A percentile compares a stretch with the other conserved stretches of the same genome.
Evolutionary conservation across 2,329 filamentous ascomycete species (phyloP).

Genomic region (Phaeosphaeriaceae sp.): DNA sequence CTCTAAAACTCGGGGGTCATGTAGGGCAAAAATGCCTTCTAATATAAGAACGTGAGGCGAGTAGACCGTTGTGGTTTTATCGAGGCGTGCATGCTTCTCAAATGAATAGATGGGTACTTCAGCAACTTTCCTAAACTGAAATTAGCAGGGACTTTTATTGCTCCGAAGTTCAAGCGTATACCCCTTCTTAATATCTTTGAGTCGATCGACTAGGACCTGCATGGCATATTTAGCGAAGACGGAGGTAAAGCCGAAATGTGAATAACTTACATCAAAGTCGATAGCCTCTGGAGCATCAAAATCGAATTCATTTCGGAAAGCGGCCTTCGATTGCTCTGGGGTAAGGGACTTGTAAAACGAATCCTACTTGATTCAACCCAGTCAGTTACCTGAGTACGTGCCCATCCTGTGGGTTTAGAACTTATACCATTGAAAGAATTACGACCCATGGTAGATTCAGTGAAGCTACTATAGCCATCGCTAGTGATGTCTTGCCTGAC

Average conservation of each 20-base stretch:
- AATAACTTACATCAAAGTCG: constrained; percentile 73
- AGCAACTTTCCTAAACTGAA: constrained; percentile 70
- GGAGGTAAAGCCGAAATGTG: too few relatives aligned
- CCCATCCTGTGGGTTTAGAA: constrained; percentile 9
- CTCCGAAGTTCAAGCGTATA: constrained; percentile 50
- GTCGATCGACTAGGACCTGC: constrained; percentile 71
- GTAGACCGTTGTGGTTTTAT: constrained; percentile 86
- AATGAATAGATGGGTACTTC: constrained; percentile 97
- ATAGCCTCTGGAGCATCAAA: constrained; percentile 95
- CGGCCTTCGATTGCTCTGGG: constrained; percentile 76
- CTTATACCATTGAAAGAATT: constrained; percentile 87
- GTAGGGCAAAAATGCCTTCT: constrained; percentile 94
- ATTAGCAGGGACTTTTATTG: constrained; percentile 15
- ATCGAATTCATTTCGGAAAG: constrained; percentile 91
- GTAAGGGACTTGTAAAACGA: constrained; percentile 95
- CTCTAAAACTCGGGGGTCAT: constrained; percentile 83
- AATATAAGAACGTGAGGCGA: constrained; percentile 94
- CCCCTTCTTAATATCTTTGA: constrained; percentile 90
- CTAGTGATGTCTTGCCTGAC: constrained; percentile 92
- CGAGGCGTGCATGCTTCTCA: constrained; percentile 80
- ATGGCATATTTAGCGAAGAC: too few relatives aligned
- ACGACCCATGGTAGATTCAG: constrained; percentile 97
- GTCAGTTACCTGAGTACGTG: constrained; percentile 32
- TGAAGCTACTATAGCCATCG: constrained; percentile 86
- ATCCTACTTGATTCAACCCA: constrained; percentile 64